Evolutionary conservation across 2,329 filamentous ascomycete species (phyloP).

Genomic region (Diaporthe sp.): DNA sequence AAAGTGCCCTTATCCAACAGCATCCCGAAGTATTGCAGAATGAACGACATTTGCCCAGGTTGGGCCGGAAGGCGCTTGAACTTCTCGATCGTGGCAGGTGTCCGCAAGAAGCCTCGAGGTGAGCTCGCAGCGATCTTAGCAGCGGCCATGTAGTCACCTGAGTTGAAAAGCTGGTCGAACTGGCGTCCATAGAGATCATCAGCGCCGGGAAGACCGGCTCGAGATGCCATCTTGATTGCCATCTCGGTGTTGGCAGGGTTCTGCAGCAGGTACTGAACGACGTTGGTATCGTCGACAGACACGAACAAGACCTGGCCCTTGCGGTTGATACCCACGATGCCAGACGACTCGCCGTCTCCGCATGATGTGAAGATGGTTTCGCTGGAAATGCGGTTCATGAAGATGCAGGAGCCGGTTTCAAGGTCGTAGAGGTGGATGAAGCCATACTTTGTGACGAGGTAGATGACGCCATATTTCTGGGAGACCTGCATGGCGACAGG

Average conservation of each 20-base stretch:
- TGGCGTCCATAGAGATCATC: conserved; percentile 94
- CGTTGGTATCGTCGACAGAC: conserved; percentile 89
- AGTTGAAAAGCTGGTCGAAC: conserved; percentile 87
- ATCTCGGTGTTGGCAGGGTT: conserved; percentile 95
- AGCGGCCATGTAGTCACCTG: conserved; percentile 86
- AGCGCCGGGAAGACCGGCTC: conserved; percentile 92
- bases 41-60: conserved; percentile 90
- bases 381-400: conserved; percentile 99
- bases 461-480: conserved; percentile 95
- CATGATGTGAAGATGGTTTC: conserved; percentile 98
- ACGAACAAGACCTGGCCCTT: conserved; percentile 97
- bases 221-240: conserved; percentile 95
- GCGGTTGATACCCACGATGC: conserved; percentile 95
- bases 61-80: conserved; percentile 90
- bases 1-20: conserved; percentile 94
- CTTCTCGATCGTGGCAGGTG: conserved; percentile 93
- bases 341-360: conserved; percentile 84
- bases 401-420: conserved; percentile 94
- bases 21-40: conserved; percentile 98
- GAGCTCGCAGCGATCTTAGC: conserved; percentile 98
- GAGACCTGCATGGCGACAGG: conserved; percentile 98
- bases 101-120: conserved; percentile 93
- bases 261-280: conserved; percentile 95
- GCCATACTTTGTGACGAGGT: conserved; percentile 98
- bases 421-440: conserved; percentile 99